Percentiles rank a stretch among this genome's conserved stretches.
phyloP scores from a whole-genome alignment of 495 filamentous ascomycete species.

The Parachaetomium inaequale region DNA sequence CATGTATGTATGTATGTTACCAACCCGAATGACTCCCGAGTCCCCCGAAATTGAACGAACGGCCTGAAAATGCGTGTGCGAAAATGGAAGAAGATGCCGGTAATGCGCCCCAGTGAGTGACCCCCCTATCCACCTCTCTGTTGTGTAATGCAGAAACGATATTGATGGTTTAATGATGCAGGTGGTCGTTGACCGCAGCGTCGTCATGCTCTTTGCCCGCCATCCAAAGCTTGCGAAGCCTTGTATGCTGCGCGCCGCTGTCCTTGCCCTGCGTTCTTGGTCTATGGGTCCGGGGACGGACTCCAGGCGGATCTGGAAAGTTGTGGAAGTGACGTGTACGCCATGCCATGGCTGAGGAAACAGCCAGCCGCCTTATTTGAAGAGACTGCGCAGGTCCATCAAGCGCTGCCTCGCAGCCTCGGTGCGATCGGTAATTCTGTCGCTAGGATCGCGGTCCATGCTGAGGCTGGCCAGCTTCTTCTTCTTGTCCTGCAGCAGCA shows the following conservation, averaged over 20 bases:
- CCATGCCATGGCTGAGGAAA: background rate
- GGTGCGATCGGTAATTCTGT: slow-evolving; percentile 60
- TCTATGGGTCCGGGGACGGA: background rate
- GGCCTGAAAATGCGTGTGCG: background rate
- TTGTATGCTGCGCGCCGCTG: background rate
- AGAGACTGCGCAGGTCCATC: slow-evolving; percentile 76
- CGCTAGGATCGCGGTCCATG: slow-evolving; percentile 58
- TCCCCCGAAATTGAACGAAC: slow-evolving; percentile 1
- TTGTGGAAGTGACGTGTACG: too few relatives aligned
- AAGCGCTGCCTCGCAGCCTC: slow-evolving; percentile 74
- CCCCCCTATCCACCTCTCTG: background rate
- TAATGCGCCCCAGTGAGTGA: background rate
- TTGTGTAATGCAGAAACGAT: background rate
- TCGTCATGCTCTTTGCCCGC: background rate
- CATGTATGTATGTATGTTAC: background rate
- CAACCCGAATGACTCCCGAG: background rate
- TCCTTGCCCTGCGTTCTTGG: background rate
- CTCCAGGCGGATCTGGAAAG: background rate
- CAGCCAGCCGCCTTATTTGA: slow-evolving; percentile 51
- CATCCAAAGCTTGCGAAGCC: background rate
- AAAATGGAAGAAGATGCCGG: background rate
- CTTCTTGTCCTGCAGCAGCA: slow-evolving; percentile 86
- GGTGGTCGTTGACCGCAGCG: background rate
- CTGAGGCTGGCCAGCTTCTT: slow-evolving; percentile 79
- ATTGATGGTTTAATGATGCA: background rate